A percentile compares a stretch with the other conserved stretches of the same genome.
These are phyloP conservation scores for Oryza meyeriana DNA, from an alignment of 176 grass and related monocot species.

Conservation along the genomic window DNA sequence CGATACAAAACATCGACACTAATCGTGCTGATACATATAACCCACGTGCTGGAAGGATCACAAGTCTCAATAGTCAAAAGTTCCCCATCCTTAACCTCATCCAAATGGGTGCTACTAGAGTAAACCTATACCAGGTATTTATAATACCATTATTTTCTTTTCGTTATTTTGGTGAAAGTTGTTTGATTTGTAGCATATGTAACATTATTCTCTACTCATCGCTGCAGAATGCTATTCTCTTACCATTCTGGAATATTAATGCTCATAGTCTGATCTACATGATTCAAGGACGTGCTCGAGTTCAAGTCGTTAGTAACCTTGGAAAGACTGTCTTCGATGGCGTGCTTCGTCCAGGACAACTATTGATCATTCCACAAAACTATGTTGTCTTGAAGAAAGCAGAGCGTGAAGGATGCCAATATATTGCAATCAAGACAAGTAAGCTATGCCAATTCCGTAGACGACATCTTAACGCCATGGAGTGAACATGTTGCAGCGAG, in stretches of 20 bases:
- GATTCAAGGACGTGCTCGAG: neutral
- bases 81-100: neutral
- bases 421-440: neutral
- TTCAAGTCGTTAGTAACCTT: neutral
- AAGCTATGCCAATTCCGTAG: neutral
- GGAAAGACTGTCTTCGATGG: neutral
- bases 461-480: neutral
- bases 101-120: neutral
- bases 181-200: neutral
- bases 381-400: neutral
- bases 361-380: neutral
- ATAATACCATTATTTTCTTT: neutral
- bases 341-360: neutral
- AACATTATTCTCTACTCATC: neutral
- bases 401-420: neutral
- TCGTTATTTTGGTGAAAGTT: neutral
- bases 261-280: neutral
- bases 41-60: neutral
- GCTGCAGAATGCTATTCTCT: neutral
- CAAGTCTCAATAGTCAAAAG: neutral
- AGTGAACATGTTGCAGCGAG: too few relatives aligned
- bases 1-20: too few relatives aligned
- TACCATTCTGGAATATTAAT: neutral
- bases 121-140: constrained; percentile 3
- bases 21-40: neutral